Evolutionary conservation across 352 stramenopile genomes (phyloP).

Genomic region (Phytophthora pluvialis): DNA sequence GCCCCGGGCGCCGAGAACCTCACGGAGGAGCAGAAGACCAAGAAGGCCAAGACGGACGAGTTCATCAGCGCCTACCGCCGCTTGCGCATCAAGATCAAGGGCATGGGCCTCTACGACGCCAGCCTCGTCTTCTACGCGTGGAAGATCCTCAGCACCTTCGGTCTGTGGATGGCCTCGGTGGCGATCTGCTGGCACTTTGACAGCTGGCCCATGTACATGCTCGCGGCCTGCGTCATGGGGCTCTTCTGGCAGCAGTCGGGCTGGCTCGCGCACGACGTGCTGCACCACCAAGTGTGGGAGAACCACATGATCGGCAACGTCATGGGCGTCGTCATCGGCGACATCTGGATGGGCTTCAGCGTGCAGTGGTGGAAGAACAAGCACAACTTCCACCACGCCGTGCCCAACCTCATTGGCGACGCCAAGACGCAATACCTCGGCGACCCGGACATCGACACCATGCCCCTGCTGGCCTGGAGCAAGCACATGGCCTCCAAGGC

Average conservation of each 20-base stretch:
- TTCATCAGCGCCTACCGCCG: slow-evolving; percentile 97
- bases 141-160: slow-evolving; percentile 95
- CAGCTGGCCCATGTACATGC: slow-evolving; percentile 86
- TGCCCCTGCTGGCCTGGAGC: slow-evolving; percentile 98
- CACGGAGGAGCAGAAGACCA: slow-evolving; percentile 52
- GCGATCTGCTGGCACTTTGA: slow-evolving; percentile 91
- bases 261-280: slow-evolving; percentile 97
- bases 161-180: slow-evolving; percentile 86
- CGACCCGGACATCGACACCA: slow-evolving; percentile 99
- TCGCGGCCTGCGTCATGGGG: slow-evolving; percentile 92
- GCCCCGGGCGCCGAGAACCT: slow-evolving; percentile 32
- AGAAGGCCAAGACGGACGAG: slow-evolving; percentile 78
- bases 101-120: slow-evolving; percentile 95
- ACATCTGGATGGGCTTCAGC: slow-evolving; percentile 98
- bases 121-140: slow-evolving; percentile 94
- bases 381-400: slow-evolving; percentile 99
- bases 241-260: slow-evolving; percentile 99
- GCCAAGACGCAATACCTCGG: slow-evolving; percentile 80
- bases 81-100: slow-evolving; percentile 94
- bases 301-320: slow-evolving; percentile 94
- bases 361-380: slow-evolving; percentile 98
- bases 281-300: slow-evolving; percentile 98
- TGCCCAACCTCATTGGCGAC: slow-evolving; percentile 96
- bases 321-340: slow-evolving; percentile 94
- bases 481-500: slow-evolving; percentile 94